Evolutionary conservation across 306 rosid genomes (phyloP), one percentile per base, ranked within the genome.

Genomic region (Adenanthera pavonina): DNA sequence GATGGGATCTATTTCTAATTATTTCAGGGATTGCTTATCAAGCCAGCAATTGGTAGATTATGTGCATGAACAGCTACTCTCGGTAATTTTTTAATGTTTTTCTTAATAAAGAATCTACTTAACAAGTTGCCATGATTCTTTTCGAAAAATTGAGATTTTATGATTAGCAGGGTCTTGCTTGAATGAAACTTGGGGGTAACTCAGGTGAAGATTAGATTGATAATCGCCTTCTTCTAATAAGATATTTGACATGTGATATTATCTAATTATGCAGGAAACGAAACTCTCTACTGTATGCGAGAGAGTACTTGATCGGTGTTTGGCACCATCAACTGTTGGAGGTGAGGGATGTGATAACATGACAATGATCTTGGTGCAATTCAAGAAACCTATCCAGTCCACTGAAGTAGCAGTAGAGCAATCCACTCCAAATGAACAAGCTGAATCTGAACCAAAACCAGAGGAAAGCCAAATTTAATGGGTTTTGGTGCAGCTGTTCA

Each of bases 321-420:
- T 95, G 95, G 99, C 97, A 33, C 99, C 98, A 48, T 89, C 97
- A 36, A 95, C 95, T 3, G 87, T 89, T 13, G 66, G 84, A 57
- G 99, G 99, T 0, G 96, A 90, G 83, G 99, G 99, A 72, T 93
- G 99, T 51, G 99, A 95, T 59, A 95, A 95, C 90, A 95, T 95
- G 99, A 95, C 99, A 68, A 93, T 95, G 96, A 92, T 95, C 80
- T 65, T 95, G 89, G 96, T 95, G 66, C 98, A 92, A 83, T 91
- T 95, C 79, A 95, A 93, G 87, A 93, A 87, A 76, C 90, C 87
- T 54, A 49, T 78, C 41, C 92, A 7, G 60, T 75, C 89, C 41
- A 34, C 81, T 84, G 76, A 81, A 47, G 83, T 81, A 7, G 70
- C 62, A 14, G 86, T 76, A 38, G 90, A 88, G 70, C 88, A 85